A percentile compares a stretch with the other conserved stretches of the same genome.
Conservation (phyloP, 305 asterid genomes). For the Coffea humblotiana region DNA sequence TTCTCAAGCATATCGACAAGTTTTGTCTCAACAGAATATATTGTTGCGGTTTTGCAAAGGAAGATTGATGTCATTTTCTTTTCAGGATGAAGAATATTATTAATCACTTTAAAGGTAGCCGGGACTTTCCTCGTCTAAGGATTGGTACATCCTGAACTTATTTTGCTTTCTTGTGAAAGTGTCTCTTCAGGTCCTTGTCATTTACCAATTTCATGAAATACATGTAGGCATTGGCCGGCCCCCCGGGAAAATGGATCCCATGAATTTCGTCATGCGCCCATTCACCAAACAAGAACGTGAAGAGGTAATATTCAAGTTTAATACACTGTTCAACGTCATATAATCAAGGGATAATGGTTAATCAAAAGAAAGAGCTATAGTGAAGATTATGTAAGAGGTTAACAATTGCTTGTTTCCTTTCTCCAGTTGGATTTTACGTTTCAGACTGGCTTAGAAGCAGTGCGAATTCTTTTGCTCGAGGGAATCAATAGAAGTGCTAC, state of each 20-base stretch:
- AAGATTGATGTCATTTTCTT: constrained; percentile 16
- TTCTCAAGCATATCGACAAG: background rate
- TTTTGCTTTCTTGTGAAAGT: background rate
- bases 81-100: constrained; percentile 92
- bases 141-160: constrained; percentile 51
- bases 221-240: constrained; percentile 88
- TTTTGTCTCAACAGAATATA: background rate
- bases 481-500: constrained; percentile 78
- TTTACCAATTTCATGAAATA: constrained; percentile 6
- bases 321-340: background rate
- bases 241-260: constrained; percentile 83
- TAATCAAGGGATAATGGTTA: background rate
- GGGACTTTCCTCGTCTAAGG: constrained; percentile 82
- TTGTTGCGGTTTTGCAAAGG: background rate
- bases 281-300: constrained; percentile 73
- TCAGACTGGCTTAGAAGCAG: constrained; percentile 76
- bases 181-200: background rate
- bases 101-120: constrained; percentile 71
- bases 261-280: constrained; percentile 76
- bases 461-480: constrained; percentile 67
- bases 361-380: background rate
- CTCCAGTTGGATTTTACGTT: constrained; percentile 76
- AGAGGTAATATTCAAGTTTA: constrained; percentile 53
- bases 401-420: constrained; percentile 10
- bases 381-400: constrained; percentile 2